A percentile compares a stretch with the other conserved stretches of the same genome.
Evolutionary conservation across 1,139 yeast species (phyloP).

Genomic region (Candida smagusa): DNA sequence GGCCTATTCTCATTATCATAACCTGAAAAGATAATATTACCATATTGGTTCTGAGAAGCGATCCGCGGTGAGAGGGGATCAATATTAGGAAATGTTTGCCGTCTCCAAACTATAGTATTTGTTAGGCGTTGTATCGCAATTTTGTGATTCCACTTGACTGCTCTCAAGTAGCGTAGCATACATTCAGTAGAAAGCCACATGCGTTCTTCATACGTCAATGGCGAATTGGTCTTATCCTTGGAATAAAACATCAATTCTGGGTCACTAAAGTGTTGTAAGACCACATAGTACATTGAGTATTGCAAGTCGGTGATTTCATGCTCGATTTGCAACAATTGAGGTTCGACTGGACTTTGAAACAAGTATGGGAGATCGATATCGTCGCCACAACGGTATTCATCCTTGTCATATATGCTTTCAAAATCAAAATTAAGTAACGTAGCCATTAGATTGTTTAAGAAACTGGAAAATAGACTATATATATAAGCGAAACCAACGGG

Average conservation of each 20-base stretch:
- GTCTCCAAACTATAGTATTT: constrained; percentile 4
- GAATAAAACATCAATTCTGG: constrained; percentile 2
- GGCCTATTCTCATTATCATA: constrained; percentile 5
- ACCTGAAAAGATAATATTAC: constrained; percentile 5
- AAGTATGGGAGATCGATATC: constrained; percentile 3
- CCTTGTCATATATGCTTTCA: constrained; percentile 4
- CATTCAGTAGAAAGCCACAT: constrained; percentile 7
- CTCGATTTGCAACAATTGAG: not conserved
- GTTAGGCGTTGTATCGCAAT: constrained; percentile 1
- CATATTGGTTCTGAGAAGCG: constrained; percentile 1
- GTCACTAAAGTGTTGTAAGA: constrained; percentile 2
- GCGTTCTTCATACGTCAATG: constrained; percentile 4
- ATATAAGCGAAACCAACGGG: too few relatives aligned
- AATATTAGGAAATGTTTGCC: constrained; percentile 1
- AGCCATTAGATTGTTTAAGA: constrained; percentile 1
- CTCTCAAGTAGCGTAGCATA: constrained; percentile 5
- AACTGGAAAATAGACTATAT: not conserved
- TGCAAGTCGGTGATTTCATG: not conserved
- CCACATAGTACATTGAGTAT: not conserved
- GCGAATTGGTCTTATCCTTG: constrained; percentile 1
- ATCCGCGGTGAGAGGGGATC: constrained; percentile 2
- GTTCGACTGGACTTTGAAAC: constrained; percentile 3
- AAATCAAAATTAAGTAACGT: constrained; percentile 6
- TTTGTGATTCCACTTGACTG: constrained; percentile 4
- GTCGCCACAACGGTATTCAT: constrained; percentile 4